Percentiles rank a stretch among this genome's conserved stretches.
Evolutionary conservation across 176 grass and related monocot genomes (phyloP).

Genomic region (Aegilops tauschii): DNA sequence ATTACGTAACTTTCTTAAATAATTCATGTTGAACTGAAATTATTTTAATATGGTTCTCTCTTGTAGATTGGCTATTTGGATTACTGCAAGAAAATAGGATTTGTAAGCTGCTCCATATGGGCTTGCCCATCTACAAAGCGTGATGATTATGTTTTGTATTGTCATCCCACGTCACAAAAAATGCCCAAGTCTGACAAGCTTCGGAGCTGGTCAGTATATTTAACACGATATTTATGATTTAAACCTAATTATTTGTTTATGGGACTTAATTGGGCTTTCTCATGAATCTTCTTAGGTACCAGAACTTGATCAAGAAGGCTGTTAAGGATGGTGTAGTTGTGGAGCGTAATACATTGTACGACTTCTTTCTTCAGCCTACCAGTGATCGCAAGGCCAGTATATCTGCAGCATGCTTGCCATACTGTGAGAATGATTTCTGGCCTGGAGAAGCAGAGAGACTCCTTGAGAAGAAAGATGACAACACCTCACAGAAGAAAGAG

Average conservation of each 20-base stretch:
- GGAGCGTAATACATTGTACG: slow-evolving; percentile 76
- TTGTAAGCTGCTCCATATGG: slow-evolving; percentile 97
- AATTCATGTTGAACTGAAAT: slow-evolving; percentile 13
- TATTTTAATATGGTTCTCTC: slow-evolving; percentile 10
- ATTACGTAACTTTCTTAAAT: slow-evolving; percentile 16
- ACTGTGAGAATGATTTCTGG: slow-evolving; percentile 95
- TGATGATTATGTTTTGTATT: slow-evolving; percentile 96
- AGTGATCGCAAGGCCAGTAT: slow-evolving; percentile 73
- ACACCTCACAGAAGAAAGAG: slow-evolving; percentile 57
- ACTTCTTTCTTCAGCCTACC: slow-evolving; percentile 68
- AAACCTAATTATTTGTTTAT: slow-evolving; percentile 22
- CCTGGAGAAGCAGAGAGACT: slow-evolving; percentile 85
- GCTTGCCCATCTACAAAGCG: slow-evolving; percentile 89
- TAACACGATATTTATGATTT: not conserved
- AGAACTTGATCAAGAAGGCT: slow-evolving; percentile 71
- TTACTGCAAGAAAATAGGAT: slow-evolving; percentile 88
- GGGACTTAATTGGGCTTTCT: slow-evolving; percentile 13
- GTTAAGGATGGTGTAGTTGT: slow-evolving; percentile 73
- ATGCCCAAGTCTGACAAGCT: slow-evolving; percentile 96
- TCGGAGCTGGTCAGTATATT: slow-evolving; percentile 60
- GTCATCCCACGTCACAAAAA: slow-evolving; percentile 86
- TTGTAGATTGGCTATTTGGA: slow-evolving; percentile 85
- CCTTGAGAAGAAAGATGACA: slow-evolving; percentile 72
- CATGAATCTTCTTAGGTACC: slow-evolving; percentile 67
- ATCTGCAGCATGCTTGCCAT: slow-evolving; percentile 80